A percentile compares a stretch with the other conserved stretches of the same genome.
Conservation (phyloP, 495 filamentous ascomycete species). For the Penicillium parvum region DNA sequence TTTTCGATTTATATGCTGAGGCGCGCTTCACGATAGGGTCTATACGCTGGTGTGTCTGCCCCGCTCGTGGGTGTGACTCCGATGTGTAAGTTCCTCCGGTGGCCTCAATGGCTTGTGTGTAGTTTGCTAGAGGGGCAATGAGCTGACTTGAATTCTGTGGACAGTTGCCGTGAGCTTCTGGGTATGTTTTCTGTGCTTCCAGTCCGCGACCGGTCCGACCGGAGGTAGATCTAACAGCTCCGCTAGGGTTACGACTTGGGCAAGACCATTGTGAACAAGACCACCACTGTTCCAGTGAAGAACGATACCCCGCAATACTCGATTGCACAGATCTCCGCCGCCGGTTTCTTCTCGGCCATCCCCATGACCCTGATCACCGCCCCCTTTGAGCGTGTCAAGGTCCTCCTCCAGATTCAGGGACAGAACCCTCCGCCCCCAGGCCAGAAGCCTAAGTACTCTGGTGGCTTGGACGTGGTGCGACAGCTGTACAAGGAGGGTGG, state of each 20-base stretch:
- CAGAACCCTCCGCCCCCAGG: slow-evolving; percentile 81
- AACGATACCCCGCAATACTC: slow-evolving; percentile 61
- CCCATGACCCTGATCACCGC: slow-evolving; percentile 98
- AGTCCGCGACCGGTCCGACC: neutral
- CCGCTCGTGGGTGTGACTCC: slow-evolving; percentile 94
- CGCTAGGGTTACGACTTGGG: slow-evolving; percentile 87
- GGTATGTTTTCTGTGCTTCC: slow-evolving; percentile 26
- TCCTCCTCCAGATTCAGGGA: slow-evolving; percentile 95
- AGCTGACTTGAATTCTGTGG: slow-evolving; percentile 4
- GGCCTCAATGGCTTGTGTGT: slow-evolving; percentile 1
- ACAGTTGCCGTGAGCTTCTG: slow-evolving; percentile 97
- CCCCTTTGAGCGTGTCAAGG: slow-evolving; percentile 97
- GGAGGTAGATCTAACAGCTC: slow-evolving; percentile 16
- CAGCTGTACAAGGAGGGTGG: slow-evolving; percentile 93
- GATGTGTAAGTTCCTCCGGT: slow-evolving; percentile 74
- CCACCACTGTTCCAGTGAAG: slow-evolving; percentile 59
- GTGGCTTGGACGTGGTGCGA: slow-evolving; percentile 87
- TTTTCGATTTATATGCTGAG: neutral
- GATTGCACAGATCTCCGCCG: slow-evolving; percentile 83
- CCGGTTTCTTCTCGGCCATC: slow-evolving; percentile 96
- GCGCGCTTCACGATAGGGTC: slow-evolving; percentile 45
- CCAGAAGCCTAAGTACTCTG: slow-evolving; percentile 88
- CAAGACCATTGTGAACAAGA: slow-evolving; percentile 71
- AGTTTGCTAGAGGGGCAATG: neutral
- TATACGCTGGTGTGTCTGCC: slow-evolving; percentile 96